These are phyloP conservation scores for Aschersonia sp. DNA, from an alignment of 2,329 filamentous ascomycete species.

Conservation along the genomic window DNA sequence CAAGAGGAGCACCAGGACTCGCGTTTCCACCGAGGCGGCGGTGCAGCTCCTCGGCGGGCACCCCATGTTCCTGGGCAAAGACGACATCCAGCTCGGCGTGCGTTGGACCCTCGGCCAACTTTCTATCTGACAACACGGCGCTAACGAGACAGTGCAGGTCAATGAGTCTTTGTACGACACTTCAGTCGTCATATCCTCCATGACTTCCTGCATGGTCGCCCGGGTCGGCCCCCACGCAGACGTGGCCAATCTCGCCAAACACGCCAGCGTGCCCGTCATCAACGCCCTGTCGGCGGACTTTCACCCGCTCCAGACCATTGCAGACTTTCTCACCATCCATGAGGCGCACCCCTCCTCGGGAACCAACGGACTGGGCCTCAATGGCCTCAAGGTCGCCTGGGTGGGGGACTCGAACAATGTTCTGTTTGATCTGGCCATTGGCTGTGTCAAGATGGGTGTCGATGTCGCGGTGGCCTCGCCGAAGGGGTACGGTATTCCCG, in stretches of 20 bases:
- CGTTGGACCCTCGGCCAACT: slow-evolving; percentile 12
- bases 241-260: slow-evolving; percentile 52
- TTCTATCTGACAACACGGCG: not conserved
- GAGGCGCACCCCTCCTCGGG: slow-evolving; percentile 52
- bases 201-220: slow-evolving; percentile 73
- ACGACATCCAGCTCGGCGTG: slow-evolving; percentile 91
- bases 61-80: slow-evolving; percentile 90
- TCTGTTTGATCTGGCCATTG: slow-evolving; percentile 83
- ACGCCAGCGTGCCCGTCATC: slow-evolving; percentile 68
- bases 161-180: slow-evolving; percentile 96
- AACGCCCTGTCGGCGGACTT: slow-evolving; percentile 82
- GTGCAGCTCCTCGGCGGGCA: slow-evolving; percentile 80
- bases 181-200: slow-evolving; percentile 81
- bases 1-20: slow-evolving; percentile 87
- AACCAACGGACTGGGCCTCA: slow-evolving; percentile 45
- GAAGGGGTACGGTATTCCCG: slow-evolving; percentile 67
- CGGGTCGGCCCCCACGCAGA: slow-evolving; percentile 68
- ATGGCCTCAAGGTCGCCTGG: slow-evolving; percentile 87
- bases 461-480: slow-evolving; percentile 81
- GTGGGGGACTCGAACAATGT: slow-evolving; percentile 96
- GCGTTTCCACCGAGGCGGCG: slow-evolving; percentile 85
- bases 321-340: slow-evolving; percentile 82
- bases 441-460: slow-evolving; percentile 73
- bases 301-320: slow-evolving; percentile 87
- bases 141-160: slow-evolving; percentile 31